phyloP scores from a whole-genome alignment of 768 basidiomycete genomes.

The Tricholoma matsutake region DNA sequence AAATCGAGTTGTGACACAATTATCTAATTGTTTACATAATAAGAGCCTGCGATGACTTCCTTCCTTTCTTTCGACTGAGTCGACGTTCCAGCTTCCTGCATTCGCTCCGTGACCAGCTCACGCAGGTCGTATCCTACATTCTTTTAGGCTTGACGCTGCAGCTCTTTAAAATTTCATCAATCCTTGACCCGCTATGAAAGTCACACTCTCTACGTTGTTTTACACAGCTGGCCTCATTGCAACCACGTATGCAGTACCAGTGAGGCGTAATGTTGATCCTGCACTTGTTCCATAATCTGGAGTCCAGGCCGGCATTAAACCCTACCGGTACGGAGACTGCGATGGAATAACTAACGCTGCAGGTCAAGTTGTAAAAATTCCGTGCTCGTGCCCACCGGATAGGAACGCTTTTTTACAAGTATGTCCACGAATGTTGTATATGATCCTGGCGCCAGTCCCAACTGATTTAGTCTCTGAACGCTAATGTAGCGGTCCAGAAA shows the following conservation, averaged over 20 bases:
- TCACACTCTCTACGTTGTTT: slow-evolving; percentile 27
- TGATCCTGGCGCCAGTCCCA: too few relatives aligned
- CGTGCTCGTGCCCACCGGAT: slow-evolving; percentile 63
- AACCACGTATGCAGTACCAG: slow-evolving; percentile 38
- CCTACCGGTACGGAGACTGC: slow-evolving; percentile 61
- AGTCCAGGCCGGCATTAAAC: slow-evolving; percentile 50
- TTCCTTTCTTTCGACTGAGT: slow-evolving; percentile 17
- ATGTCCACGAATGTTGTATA: slow-evolving; percentile 7
- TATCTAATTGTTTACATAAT: too few relatives aligned
- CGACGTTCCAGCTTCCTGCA: slow-evolving; percentile 9
- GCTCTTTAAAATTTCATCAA: background rate
- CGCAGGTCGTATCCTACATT: slow-evolving; percentile 10
- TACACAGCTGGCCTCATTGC: slow-evolving; percentile 30
- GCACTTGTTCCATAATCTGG: slow-evolving; percentile 60
- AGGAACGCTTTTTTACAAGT: slow-evolving; percentile 52
- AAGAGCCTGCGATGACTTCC: too few relatives aligned
- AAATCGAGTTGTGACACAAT: too few relatives aligned
- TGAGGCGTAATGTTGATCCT: slow-evolving; percentile 38
- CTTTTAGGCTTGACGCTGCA: slow-evolving; percentile 17
- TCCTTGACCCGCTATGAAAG: slow-evolving; percentile 27
- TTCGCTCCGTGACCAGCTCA: background rate
- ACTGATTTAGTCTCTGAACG: slow-evolving; percentile 36
- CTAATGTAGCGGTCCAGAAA: slow-evolving; percentile 58
- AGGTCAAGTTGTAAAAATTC: slow-evolving; percentile 56
- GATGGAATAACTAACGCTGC: slow-evolving; percentile 59